Conservation (phyloP, 2,329 filamentous ascomycete species). For the Colletotrichum horii region DNA sequence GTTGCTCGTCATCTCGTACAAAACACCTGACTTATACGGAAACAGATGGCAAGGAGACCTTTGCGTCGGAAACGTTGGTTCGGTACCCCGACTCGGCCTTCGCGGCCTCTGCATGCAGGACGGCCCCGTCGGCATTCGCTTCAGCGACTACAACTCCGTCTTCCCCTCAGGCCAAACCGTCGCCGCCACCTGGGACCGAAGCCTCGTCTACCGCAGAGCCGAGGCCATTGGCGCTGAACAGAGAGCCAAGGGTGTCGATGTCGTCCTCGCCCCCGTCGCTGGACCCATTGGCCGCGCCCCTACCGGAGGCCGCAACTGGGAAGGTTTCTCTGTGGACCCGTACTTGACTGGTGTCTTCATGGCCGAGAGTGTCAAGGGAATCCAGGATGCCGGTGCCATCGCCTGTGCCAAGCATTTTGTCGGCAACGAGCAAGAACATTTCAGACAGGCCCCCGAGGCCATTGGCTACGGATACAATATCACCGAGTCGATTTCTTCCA, state of each 20-base stretch:
- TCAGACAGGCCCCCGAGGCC: slow-evolving; percentile 68
- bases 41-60: slow-evolving; percentile 67
- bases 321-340: slow-evolving; percentile 73
- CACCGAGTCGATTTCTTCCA: slow-evolving; percentile 62
- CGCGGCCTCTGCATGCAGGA: slow-evolving; percentile 86
- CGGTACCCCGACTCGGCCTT: slow-evolving; percentile 73
- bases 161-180: slow-evolving; percentile 81
- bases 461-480: slow-evolving; percentile 62
- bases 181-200: slow-evolving; percentile 82
- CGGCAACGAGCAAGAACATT: slow-evolving; percentile 80
- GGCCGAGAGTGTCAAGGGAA: slow-evolving; percentile 76
- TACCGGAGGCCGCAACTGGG: slow-evolving; percentile 65
- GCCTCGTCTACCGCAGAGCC: slow-evolving; percentile 63
- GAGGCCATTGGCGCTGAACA: slow-evolving; percentile 64
- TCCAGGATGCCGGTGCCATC: slow-evolving; percentile 81
- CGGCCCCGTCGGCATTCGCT: slow-evolving; percentile 79
- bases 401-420: slow-evolving; percentile 83
- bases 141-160: slow-evolving; percentile 79
- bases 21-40: slow-evolving; percentile 33
- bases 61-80: slow-evolving; percentile 79
- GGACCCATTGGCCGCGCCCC: slow-evolving; percentile 53
- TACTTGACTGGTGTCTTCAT: slow-evolving; percentile 76
- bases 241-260: slow-evolving; percentile 77
- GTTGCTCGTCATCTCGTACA: slow-evolving; percentile 30
- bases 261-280: slow-evolving; percentile 62